phyloP scores from a whole-genome alignment of 345 rosid genomes.

The Linum lewisii region DNA sequence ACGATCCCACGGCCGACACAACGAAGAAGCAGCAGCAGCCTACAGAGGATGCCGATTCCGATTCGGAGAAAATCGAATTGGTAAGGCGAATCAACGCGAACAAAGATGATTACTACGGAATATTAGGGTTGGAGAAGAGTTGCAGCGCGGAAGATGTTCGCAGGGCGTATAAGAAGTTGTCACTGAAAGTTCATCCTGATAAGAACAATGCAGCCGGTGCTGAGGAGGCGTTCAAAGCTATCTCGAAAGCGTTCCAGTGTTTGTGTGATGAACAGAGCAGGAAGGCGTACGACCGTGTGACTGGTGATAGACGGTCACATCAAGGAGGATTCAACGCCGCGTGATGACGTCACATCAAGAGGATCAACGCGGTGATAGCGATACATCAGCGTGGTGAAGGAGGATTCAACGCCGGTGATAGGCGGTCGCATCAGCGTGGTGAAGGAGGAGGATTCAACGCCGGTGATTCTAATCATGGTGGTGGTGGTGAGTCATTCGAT shows the following conservation, averaged over 20 bases:
- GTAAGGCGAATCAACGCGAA: constrained; percentile 66
- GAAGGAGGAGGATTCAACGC: too few species aligned
- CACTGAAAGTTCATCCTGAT: constrained; percentile 89
- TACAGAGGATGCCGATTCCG: too few species aligned
- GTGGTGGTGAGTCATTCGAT: too few species aligned
- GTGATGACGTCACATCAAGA: too few species aligned
- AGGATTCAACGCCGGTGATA: too few species aligned
- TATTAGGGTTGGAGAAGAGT: constrained; percentile 54
- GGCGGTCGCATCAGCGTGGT: too few species aligned
- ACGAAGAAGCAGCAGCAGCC: constrained; percentile 30
- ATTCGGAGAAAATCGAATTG: constrained; percentile 57
- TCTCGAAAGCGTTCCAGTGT: constrained; percentile 90
- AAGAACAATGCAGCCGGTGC: constrained; percentile 92
- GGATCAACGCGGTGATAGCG: too few species aligned
- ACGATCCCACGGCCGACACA: constrained; percentile 47
- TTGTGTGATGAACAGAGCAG: constrained; percentile 60
- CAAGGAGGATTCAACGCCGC: too few species aligned
- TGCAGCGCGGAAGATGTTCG: constrained; percentile 75
- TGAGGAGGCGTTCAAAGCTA: constrained; percentile 80
- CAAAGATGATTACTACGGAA: constrained; percentile 81
- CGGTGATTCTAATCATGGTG: too few species aligned
- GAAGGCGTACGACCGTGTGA: constrained; percentile 63
- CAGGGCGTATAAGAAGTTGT: constrained; percentile 76
- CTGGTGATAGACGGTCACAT: too few species aligned
- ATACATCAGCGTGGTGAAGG: too few species aligned